Conservation (phyloP, 805 yeast genomes). For the Candida tibetensis region DNA sequence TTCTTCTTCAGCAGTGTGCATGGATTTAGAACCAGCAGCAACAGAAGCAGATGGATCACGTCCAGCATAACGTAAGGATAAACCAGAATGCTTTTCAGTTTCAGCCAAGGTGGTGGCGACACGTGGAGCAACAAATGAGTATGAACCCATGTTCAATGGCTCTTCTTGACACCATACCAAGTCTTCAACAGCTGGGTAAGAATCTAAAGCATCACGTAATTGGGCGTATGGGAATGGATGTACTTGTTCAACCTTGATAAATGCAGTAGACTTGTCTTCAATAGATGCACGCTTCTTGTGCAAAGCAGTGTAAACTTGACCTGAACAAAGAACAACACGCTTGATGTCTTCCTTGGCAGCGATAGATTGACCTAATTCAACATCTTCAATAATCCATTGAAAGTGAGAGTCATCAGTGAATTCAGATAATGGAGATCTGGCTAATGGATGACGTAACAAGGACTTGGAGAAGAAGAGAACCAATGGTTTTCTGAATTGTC, state of each 20-base stretch:
- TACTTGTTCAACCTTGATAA: constrained; percentile 86
- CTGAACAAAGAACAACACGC: constrained; percentile 79
- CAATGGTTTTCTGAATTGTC: constrained; percentile 96
- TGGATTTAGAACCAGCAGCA: constrained; percentile 93
- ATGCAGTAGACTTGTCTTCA: constrained; percentile 79
- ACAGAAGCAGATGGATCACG: constrained; percentile 98
- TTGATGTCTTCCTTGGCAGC: constrained; percentile 79
- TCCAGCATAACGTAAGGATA: constrained; percentile 80
- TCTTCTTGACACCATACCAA: constrained; percentile 98
- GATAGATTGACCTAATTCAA: constrained; percentile 75
- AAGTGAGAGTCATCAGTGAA: constrained; percentile 90
- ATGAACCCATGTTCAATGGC: constrained; percentile 95
- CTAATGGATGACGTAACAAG: constrained; percentile 95
- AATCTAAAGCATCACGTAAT: constrained; percentile 75
- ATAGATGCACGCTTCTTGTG: constrained; percentile 81
- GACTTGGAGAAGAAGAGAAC: constrained; percentile 87
- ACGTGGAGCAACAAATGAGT: constrained; percentile 81
- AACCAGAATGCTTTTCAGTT: constrained; percentile 63
- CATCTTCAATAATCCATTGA: constrained; percentile 95
- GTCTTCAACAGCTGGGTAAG: constrained; percentile 81
- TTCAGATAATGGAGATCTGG: constrained; percentile 78
- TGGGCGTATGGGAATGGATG: constrained; percentile 99
- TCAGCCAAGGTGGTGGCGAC: constrained; percentile 70
- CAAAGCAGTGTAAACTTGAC: constrained; percentile 93
- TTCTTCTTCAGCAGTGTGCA: constrained; percentile 86